phyloP scores from a whole-genome alignment of 192 early-diverging fungal genomes.

The Umbelopsis isabellina region DNA sequence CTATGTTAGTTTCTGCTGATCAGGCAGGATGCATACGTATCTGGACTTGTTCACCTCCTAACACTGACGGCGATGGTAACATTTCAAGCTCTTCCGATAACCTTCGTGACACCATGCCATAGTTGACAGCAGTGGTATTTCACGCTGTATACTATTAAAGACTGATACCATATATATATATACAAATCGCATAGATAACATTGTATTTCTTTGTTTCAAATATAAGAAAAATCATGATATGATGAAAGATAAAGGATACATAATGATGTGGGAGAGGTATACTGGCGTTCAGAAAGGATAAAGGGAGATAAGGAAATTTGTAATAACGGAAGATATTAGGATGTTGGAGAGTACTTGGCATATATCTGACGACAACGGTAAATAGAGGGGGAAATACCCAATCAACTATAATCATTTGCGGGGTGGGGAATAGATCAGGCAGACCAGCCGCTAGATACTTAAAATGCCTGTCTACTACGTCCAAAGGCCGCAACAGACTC shows the following conservation, averaged over 20 bases:
- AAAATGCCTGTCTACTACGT: background rate
- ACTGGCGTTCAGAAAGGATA: background rate
- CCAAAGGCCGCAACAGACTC: slow-evolving; percentile 12
- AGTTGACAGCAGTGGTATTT: too few species aligned
- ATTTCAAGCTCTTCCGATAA: slow-evolving; percentile 6
- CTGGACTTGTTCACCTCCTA: slow-evolving; percentile 1
- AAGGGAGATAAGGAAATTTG: background rate
- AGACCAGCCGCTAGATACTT: background rate
- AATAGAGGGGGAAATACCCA: too few species aligned
- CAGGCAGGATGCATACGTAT: slow-evolving; percentile 14
- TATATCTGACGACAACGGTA: background rate
- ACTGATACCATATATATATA: background rate
- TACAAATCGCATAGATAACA: background rate
- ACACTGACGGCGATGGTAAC: background rate
- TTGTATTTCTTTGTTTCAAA: too few species aligned
- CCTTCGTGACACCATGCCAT: background rate
- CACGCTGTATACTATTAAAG: too few species aligned
- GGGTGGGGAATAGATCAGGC: too few species aligned
- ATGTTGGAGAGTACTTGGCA: background rate
- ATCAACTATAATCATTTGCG: too few species aligned
- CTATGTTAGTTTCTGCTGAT: background rate
- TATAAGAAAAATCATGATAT: background rate
- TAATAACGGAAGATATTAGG: background rate
- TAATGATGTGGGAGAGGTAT: background rate
- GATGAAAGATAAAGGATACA: background rate